Evolutionary conservation across 257 asterid species (phyloP), one percentile per base, ranked within the genome.

Genomic region (Solanum stenotomum): DNA sequence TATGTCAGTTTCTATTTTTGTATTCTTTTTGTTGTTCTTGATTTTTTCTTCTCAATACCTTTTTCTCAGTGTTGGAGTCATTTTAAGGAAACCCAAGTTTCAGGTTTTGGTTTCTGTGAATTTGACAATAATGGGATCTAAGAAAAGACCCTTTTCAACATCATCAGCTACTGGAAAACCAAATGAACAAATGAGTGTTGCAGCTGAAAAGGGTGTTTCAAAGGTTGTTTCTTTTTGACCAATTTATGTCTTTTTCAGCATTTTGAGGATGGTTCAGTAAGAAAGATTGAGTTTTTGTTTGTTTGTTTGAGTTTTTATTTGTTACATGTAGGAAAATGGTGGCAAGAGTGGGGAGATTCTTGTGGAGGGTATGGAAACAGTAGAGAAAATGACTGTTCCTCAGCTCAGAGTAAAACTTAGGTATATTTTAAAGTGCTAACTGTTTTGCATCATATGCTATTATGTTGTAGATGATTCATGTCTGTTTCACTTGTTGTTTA

Each of bases 311-410:
- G 23, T 68, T 42, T 77, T 20, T 87, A 85, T 70, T 85, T 85
- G 8, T 78, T 89, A 84, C 68, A 88, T 89, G 72, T 88, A 94
- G 98, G 94, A 78, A 42, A 88, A 81, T 86, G 74, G 34, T 35
- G 70, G 13, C 37, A 44, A 44, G 49, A 52, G 14, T 82, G 86
- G 63, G 81, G 93, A 87, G 87, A 89, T 84, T 87, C 90, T 85
- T 88, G 94, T 88, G 88, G 91, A 93, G 88, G 94, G 92, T 82
- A 78, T 87, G 82, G 91, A 37, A 44, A 83, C 88, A 49, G 52
- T 92, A 86, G 96, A 93, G 88, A 92, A 91, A 89, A 92, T 94
- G 96, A 92, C 98, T 29, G 91, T 96, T 88, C 91, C 93, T 68
- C 94, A 94, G 90, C 92, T 96, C 83, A 91, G 96, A 89, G 89